Conservation (phyloP, 495 filamentous ascomycete species). For the Penicillium ucsense region DNA sequence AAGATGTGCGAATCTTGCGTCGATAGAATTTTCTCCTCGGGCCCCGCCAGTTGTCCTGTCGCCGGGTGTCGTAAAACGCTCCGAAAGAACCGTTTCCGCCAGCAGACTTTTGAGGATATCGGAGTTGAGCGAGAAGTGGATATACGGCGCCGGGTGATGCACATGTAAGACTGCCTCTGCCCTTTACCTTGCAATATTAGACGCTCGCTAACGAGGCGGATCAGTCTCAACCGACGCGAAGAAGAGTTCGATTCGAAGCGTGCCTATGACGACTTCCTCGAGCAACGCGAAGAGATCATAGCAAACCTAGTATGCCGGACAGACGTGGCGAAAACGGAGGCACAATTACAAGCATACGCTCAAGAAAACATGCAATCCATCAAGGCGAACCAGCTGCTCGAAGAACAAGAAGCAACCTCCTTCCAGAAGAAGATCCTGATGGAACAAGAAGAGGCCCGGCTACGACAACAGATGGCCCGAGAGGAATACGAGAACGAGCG, state of each 20-base stretch:
- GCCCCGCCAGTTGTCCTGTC: conserved; percentile 83
- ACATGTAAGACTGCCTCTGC: conserved; percentile 37
- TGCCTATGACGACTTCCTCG: conserved; percentile 89
- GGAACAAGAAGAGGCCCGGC: conserved; percentile 56
- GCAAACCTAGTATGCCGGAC: conserved; percentile 73
- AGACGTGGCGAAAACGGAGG: conserved; percentile 61
- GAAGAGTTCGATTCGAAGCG: conserved; percentile 79
- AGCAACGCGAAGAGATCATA: conserved; percentile 82
- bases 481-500: conserved; percentile 58
- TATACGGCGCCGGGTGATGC: conserved; percentile 69
- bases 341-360: conserved; percentile 54
- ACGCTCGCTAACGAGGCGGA: neutral
- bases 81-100: conserved; percentile 72
- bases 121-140: conserved; percentile 90
- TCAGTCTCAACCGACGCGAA: conserved; percentile 70
- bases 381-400: conserved; percentile 42
- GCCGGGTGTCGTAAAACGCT: conserved; percentile 77
- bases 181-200: neutral
- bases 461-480: conserved; percentile 44
- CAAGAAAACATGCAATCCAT: conserved; percentile 56
- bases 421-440: conserved; percentile 52
- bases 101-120: conserved; percentile 85
- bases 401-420: conserved; percentile 41
- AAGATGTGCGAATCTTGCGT: conserved; percentile 95
- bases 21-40: conserved; percentile 82